Percentiles rank a stretch among this genome's conserved stretches.
Conservation (phyloP, 257 asterid genomes). For the Buddleja alternifolia region DNA sequence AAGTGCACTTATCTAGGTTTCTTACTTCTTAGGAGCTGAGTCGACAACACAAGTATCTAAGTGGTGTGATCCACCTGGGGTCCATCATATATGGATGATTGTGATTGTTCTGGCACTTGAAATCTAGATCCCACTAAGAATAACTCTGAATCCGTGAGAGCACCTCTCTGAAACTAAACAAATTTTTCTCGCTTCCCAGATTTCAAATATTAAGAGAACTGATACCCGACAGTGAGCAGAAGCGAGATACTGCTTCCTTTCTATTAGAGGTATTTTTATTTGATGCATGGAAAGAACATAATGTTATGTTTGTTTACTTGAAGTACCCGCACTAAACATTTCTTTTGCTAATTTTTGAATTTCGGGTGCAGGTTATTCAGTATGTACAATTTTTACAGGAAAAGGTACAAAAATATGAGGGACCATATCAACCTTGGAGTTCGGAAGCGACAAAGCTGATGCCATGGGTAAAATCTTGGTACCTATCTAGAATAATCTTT, state of each 20-base stretch:
- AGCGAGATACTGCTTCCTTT: constrained; percentile 78
- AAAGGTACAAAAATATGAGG: constrained; percentile 67
- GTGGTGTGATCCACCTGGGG: no score
- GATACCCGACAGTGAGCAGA: constrained; percentile 70
- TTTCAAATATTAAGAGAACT: constrained; percentile 70
- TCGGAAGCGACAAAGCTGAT: constrained; percentile 73
- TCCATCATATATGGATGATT: no score
- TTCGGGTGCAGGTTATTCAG: constrained; percentile 62
- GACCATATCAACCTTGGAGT: constrained; percentile 63
- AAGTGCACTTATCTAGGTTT: no score
- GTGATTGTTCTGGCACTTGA: no score
- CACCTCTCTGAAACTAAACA: background rate
- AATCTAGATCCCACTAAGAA: no score
- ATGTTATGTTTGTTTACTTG: background rate
- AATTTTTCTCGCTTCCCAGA: constrained; percentile 34
- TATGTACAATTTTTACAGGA: constrained; percentile 65
- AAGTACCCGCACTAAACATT: background rate
- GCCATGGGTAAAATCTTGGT: constrained; percentile 69
- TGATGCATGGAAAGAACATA: background rate
- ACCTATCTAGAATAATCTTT: background rate
- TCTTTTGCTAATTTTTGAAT: constrained; percentile 18
- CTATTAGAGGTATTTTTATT: constrained; percentile 55
- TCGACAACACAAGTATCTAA: no score
- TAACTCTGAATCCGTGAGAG: background rate
- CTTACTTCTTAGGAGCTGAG: no score